A percentile compares a stretch with the other conserved stretches of the same genome.
phyloP scores from a whole-genome alignment of 2,329 filamentous ascomycete genomes.

The Monilinia laxa region DNA sequence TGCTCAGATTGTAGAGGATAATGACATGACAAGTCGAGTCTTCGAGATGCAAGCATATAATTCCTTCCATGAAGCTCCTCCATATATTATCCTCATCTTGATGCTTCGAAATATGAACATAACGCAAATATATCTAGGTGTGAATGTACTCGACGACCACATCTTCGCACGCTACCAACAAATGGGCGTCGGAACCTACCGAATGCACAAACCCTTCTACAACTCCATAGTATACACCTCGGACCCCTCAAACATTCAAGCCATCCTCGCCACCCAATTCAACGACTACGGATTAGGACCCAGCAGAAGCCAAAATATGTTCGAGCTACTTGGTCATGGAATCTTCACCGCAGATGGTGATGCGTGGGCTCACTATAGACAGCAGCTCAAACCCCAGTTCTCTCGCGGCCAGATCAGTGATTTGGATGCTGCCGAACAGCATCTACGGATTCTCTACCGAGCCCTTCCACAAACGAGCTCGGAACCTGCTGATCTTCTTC shows the following conservation, averaged over 20 bases:
- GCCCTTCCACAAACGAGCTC: slow-evolving; percentile 29
- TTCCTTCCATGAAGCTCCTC: neutral
- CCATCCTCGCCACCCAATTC: slow-evolving; percentile 40
- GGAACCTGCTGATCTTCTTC: slow-evolving; percentile 44
- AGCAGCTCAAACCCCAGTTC: slow-evolving; percentile 44
- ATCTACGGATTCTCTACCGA: slow-evolving; percentile 48
- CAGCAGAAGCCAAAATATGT: slow-evolving; percentile 38
- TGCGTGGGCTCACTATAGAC: slow-evolving; percentile 43
- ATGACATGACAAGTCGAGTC: neutral
- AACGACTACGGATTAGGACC: slow-evolving; percentile 42
- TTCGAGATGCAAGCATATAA: neutral
- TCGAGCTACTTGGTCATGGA: slow-evolving; percentile 40
- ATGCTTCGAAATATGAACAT: slow-evolving; percentile 11
- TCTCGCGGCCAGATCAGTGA: slow-evolving; percentile 39
- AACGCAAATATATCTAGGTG: slow-evolving; percentile 22
- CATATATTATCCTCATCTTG: neutral
- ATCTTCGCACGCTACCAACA: slow-evolving; percentile 23
- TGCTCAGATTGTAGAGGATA: neutral
- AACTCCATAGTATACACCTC: slow-evolving; percentile 47
- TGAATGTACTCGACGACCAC: slow-evolving; percentile 34
- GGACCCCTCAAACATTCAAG: slow-evolving; percentile 40
- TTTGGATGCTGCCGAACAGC: slow-evolving; percentile 46
- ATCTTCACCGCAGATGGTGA: slow-evolving; percentile 45
- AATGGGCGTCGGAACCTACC: slow-evolving; percentile 28
- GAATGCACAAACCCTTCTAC: slow-evolving; percentile 24